Conservation (phyloP, 2,329 filamentous ascomycete species). For the Aspergillus flavus region DNA sequence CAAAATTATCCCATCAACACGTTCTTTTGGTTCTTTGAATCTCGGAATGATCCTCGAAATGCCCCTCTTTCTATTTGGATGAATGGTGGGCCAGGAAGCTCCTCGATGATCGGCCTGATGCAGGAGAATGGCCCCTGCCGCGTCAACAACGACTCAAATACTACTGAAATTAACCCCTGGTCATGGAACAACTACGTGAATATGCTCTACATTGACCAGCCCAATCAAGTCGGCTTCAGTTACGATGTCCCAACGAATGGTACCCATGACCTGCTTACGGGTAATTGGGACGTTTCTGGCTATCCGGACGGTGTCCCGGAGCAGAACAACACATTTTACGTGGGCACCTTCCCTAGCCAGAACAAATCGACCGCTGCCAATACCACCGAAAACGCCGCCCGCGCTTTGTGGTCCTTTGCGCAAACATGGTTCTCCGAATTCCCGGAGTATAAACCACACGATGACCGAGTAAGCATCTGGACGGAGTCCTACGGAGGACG, state of each 20-base stretch:
- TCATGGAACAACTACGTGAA: constrained; percentile 67
- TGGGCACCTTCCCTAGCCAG: constrained; percentile 56
- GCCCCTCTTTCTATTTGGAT: constrained; percentile 65
- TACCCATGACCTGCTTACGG: constrained; percentile 36
- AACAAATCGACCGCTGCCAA: constrained; percentile 50
- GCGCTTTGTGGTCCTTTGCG: constrained; percentile 61
- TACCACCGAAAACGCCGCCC: constrained; percentile 56
- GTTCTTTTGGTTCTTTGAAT: constrained; percentile 68
- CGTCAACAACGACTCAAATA: constrained; percentile 55
- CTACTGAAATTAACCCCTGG: constrained; percentile 58
- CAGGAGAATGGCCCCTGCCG: constrained; percentile 57
- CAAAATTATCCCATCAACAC: constrained; percentile 63
- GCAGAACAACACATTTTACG: constrained; percentile 56
- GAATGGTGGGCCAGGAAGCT: constrained; percentile 63
- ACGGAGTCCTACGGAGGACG: constrained; percentile 51
- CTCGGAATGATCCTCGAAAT: constrained; percentile 54
- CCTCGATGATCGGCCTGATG: constrained; percentile 60
- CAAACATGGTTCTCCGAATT: constrained; percentile 67
- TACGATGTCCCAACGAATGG: constrained; percentile 51
- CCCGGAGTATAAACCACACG: constrained; percentile 61
- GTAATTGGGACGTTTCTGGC: constrained; percentile 28
- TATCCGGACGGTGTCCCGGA: constrained; percentile 31
- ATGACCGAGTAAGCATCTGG: constrained; percentile 53
- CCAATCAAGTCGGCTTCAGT: constrained; percentile 61
- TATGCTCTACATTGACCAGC: constrained; percentile 72